phyloP scores from a whole-genome alignment of 805 yeast species.

The Metschnikowia santaceciliae region DNA sequence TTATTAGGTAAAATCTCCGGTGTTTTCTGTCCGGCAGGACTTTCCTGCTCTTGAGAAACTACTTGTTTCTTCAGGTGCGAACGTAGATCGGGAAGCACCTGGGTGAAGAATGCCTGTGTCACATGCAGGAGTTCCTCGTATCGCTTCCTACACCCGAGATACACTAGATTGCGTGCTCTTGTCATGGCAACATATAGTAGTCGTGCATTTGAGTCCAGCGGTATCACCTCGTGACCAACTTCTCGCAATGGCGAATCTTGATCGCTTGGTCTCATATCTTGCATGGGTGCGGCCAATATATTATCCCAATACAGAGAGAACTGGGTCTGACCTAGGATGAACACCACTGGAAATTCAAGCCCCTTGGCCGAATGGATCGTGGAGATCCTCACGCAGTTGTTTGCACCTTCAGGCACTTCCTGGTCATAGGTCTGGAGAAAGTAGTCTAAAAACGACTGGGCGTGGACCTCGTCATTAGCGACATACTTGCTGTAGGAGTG shows the following conservation, averaged over 20 bases:
- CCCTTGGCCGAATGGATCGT: constrained; percentile 78
- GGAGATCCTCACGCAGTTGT: constrained; percentile 47
- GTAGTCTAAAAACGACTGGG: constrained; percentile 28
- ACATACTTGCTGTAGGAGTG: constrained; percentile 10
- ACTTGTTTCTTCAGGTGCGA: background rate
- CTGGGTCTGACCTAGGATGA: constrained; percentile 29
- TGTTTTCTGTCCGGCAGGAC: background rate
- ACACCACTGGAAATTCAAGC: constrained; percentile 66
- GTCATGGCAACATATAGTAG: constrained; percentile 64
- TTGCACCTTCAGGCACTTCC: constrained; percentile 25
- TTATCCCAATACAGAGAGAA: constrained; percentile 13
- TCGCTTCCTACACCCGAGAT: constrained; percentile 22
- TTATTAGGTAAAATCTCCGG: background rate
- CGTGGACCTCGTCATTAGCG: constrained; percentile 5
- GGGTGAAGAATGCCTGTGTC: constrained; percentile 4
- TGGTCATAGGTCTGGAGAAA: constrained; percentile 41
- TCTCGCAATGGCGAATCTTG: background rate
- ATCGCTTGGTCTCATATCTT: background rate
- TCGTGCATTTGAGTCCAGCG: constrained; percentile 17
- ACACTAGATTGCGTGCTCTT: constrained; percentile 50
- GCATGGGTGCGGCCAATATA: background rate
- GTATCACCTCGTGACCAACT: background rate
- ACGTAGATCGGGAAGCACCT: constrained; percentile 5
- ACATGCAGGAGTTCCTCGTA: constrained; percentile 4
- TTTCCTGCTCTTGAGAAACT: background rate